Evolutionary conservation across 805 yeast genomes (phyloP).

Genomic region (Candida oleophila): DNA sequence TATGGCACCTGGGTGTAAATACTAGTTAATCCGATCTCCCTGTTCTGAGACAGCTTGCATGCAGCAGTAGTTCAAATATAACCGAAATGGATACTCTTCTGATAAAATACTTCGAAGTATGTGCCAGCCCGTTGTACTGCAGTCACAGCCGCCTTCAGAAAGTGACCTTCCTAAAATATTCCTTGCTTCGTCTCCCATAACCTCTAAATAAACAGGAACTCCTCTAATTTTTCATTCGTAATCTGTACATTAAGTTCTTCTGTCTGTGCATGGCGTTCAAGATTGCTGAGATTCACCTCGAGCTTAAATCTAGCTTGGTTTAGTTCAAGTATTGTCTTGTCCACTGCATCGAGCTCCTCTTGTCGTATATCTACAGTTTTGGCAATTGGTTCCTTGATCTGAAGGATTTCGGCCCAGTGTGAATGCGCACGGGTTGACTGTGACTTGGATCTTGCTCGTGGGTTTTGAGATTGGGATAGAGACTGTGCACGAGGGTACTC

Average conservation of each 20-base stretch:
- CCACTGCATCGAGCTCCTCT: conserved; percentile 22
- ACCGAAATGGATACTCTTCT: too few species aligned
- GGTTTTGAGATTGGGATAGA: not conserved
- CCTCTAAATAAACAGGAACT: conserved; percentile 39
- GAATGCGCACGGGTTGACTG: conserved; percentile 10
- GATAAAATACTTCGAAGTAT: too few species aligned
- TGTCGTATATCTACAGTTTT: conserved; percentile 24
- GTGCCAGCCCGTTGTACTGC: too few species aligned
- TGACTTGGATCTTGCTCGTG: not conserved
- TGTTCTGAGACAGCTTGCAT: too few species aligned
- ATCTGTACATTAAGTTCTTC: conserved; percentile 36
- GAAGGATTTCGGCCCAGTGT: conserved; percentile 35
- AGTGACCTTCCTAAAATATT: too few species aligned
- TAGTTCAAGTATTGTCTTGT: conserved; percentile 23
- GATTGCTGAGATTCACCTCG: conserved; percentile 13
- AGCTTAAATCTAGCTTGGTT: conserved; percentile 24
- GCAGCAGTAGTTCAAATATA: too few species aligned
- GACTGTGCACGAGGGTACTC: not conserved
- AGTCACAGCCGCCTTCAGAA: too few species aligned
- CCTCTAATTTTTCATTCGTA: conserved; percentile 51
- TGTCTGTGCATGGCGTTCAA: conserved; percentile 24
- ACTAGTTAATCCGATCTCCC: too few species aligned
- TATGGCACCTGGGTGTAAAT: too few species aligned
- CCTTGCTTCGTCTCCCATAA: too few species aligned
- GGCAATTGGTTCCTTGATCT: conserved; percentile 23